phyloP scores from a whole-genome alignment of 2,329 filamentous ascomycete species.

The Trichoderma afroharzianum region DNA sequence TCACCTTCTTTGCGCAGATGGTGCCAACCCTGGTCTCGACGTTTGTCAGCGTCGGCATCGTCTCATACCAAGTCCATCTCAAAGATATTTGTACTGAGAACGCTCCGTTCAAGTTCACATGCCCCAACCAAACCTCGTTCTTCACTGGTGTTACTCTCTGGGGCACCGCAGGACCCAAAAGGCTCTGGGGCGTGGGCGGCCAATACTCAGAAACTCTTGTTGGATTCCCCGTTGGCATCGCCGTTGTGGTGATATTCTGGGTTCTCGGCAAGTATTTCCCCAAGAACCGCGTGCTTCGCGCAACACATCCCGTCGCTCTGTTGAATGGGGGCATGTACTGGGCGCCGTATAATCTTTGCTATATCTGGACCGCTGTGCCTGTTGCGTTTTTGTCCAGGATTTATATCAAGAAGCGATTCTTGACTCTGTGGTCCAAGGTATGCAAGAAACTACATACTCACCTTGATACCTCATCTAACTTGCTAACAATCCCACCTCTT shows the following conservation, averaged over 20 bases:
- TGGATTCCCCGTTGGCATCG: slow-evolving; percentile 39
- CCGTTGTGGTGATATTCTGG: slow-evolving; percentile 36
- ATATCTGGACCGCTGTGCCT: slow-evolving; percentile 45
- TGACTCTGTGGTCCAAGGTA: slow-evolving; percentile 47
- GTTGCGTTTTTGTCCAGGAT: slow-evolving; percentile 48
- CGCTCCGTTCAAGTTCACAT: slow-evolving; percentile 11
- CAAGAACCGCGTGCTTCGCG: slow-evolving; percentile 32
- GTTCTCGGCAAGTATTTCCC: slow-evolving; percentile 33
- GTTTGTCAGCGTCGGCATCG: slow-evolving; percentile 15
- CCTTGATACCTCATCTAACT: neutral
- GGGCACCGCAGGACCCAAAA: slow-evolving; percentile 37
- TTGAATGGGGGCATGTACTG: slow-evolving; percentile 39
- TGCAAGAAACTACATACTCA: neutral
- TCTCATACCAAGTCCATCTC: slow-evolving; percentile 29
- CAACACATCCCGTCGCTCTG: slow-evolving; percentile 42
- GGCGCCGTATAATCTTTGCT: slow-evolving; percentile 45
- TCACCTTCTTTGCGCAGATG: slow-evolving; percentile 46
- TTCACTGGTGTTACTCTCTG: slow-evolving; percentile 38
- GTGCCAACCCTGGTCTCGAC: slow-evolving; percentile 42
- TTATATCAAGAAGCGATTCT: slow-evolving; percentile 42
- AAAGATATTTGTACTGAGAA: slow-evolving; percentile 34
- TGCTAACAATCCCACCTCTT: neutral
- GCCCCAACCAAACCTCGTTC: slow-evolving; percentile 7
- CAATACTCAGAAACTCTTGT: slow-evolving; percentile 34
- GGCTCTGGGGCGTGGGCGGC: slow-evolving; percentile 34